A percentile compares a stretch with the other conserved stretches of the same genome.
Conservation (phyloP, 805 yeast species). For the Metschnikowia proteae region DNA sequence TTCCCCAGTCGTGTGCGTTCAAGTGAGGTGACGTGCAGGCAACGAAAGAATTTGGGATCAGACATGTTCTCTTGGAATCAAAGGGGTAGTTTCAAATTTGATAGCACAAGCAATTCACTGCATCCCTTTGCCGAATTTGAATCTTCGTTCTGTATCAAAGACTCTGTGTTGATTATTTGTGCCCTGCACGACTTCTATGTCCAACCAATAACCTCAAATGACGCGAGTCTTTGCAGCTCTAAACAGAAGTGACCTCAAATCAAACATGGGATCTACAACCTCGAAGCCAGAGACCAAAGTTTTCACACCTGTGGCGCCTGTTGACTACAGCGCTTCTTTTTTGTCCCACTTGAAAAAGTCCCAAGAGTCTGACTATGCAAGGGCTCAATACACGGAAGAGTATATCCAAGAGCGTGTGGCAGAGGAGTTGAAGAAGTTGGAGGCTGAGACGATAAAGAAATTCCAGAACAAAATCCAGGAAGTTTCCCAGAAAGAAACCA, state of each 20-base stretch:
- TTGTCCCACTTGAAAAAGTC: constrained; percentile 60
- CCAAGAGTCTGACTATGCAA: constrained; percentile 64
- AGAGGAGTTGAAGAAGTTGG: constrained; percentile 51
- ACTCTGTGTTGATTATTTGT: background rate
- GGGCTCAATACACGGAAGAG: constrained; percentile 64
- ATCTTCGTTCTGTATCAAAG: background rate
- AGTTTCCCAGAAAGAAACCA: constrained; percentile 35
- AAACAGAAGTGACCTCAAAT: background rate
- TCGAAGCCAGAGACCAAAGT: constrained; percentile 65
- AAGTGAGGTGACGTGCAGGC: constrained; percentile 5
- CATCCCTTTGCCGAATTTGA: background rate
- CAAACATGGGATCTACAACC: constrained; percentile 54
- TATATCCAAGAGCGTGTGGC: constrained; percentile 64
- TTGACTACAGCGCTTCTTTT: constrained; percentile 62
- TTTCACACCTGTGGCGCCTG: constrained; percentile 62
- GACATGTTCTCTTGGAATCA: background rate
- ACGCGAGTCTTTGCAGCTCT: background rate
- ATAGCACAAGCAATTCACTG: background rate
- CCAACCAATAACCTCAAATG: constrained; percentile 6
- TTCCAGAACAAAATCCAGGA: constrained; percentile 49
- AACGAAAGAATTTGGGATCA: background rate
- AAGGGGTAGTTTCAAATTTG: background rate
- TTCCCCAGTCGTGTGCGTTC: constrained; percentile 4
- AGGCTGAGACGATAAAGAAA: constrained; percentile 46
- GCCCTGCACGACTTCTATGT: constrained; percentile 5